Conservation (phyloP, 2,329 filamentous ascomycete species). For the Ophiostoma sp. region DNA sequence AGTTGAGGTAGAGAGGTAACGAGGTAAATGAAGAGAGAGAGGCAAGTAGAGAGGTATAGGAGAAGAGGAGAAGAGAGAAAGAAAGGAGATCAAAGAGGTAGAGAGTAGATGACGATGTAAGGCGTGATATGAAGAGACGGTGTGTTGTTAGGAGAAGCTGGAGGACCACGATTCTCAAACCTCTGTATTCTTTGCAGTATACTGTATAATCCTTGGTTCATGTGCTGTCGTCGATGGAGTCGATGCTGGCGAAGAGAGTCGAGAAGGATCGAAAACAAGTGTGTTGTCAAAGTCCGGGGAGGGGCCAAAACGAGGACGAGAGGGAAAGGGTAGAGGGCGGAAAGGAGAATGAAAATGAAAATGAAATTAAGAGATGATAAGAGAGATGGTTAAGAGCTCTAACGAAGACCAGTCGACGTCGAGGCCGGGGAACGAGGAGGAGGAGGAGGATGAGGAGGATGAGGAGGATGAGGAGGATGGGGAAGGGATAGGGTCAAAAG, state of each 20-base stretch:
- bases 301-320: not conserved
- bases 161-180: conserved; percentile 15
- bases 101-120: conserved; percentile 12
- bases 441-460: not conserved
- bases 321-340: not conserved
- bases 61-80: not conserved
- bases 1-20: not conserved
- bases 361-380: not conserved
- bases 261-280: not conserved
- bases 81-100: not conserved
- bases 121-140: not conserved
- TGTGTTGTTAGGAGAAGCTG: conserved; percentile 10
- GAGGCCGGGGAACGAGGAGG: not conserved
- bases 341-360: not conserved
- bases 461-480: not conserved
- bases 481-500: not conserved
- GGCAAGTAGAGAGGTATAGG: not conserved
- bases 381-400: not conserved
- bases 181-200: not conserved
- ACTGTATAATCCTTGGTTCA: not conserved
- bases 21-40: not conserved
- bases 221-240: not conserved
- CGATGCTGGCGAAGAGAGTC: not conserved
- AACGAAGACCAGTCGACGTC: not conserved
- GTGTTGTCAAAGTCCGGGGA: not conserved